These are phyloP conservation scores for Halophytophthora batemanensis DNA, from an alignment of 352 stramenopile species.

Conservation along the genomic window DNA sequence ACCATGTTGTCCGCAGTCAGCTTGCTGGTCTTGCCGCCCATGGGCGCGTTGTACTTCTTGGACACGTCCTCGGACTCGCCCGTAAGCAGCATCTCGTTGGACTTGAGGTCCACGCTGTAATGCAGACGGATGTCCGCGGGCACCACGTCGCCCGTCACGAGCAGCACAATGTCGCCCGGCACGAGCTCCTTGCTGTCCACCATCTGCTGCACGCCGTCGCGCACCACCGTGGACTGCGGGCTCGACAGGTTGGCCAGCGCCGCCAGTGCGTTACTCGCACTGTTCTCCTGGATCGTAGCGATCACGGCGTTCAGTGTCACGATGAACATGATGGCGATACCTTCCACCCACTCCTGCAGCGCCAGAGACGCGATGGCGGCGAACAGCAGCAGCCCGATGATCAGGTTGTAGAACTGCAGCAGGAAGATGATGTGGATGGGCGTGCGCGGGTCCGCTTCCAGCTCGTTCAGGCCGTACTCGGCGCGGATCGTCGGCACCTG, in stretches of 20 bases:
- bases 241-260: slow-evolving; percentile 38
- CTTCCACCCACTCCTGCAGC: slow-evolving; percentile 40
- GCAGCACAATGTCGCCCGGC: slow-evolving; percentile 65
- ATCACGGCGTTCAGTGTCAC: slow-evolving; percentile 38
- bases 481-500: too few species aligned
- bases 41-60: slow-evolving; percentile 32
- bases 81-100: slow-evolving; percentile 91
- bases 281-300: slow-evolving; percentile 41
- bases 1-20: slow-evolving; percentile 74
- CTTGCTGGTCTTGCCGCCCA: slow-evolving; percentile 7
- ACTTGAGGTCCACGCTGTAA: slow-evolving; percentile 62
- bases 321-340: slow-evolving; percentile 45
- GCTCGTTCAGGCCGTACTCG: too few species aligned
- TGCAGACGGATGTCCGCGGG: slow-evolving; percentile 84
- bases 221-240: slow-evolving; percentile 35
- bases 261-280: slow-evolving; percentile 35
- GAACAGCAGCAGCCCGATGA: slow-evolving; percentile 38
- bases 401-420: slow-evolving; percentile 58
- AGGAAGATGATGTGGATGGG: too few species aligned
- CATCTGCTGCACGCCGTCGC: slow-evolving; percentile 28
- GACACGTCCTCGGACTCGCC: slow-evolving; percentile 79
- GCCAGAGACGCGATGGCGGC: slow-evolving; percentile 27
- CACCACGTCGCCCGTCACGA: slow-evolving; percentile 89
- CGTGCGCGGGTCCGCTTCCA: too few species aligned
- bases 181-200: slow-evolving; percentile 44